These are phyloP conservation scores for Amaranthus cruentus DNA, from an alignment of 148 eudicot species.

Conservation along the genomic window DNA sequence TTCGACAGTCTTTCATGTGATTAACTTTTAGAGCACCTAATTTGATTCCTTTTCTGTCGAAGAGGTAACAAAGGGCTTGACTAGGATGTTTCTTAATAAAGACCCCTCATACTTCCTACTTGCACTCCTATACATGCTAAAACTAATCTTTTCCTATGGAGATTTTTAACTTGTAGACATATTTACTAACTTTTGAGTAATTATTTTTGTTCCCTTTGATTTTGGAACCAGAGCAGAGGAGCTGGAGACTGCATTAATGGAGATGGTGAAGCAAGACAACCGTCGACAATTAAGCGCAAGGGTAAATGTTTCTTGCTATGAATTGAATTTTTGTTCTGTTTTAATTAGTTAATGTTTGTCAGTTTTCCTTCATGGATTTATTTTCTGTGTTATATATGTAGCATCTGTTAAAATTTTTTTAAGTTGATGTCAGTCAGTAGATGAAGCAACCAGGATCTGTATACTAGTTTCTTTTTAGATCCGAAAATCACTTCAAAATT, in stretches of 20 bases:
- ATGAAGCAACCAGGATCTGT: neutral
- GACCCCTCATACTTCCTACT: neutral
- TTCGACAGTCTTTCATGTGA: neutral
- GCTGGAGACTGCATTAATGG: constrained; percentile 93
- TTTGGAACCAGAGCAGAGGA: constrained; percentile 81
- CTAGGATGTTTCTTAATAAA: too few relatives aligned
- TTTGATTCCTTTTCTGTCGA: neutral
- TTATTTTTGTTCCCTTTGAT: neutral
- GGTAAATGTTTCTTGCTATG: constrained; percentile 35
- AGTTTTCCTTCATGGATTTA: neutral
- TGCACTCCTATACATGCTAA: neutral
- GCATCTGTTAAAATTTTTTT: neutral
- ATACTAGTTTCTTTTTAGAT: neutral
- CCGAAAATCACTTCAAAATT: constrained; percentile 1
- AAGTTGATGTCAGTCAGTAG: neutral
- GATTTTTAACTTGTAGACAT: too few relatives aligned
- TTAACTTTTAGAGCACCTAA: neutral
- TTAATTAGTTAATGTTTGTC: neutral
- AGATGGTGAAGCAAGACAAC: constrained; percentile 98
- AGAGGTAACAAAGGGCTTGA: too few relatives aligned
- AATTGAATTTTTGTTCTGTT: neutral
- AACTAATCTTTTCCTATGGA: neutral
- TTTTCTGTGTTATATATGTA: neutral
- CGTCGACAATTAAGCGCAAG: constrained; percentile 84
- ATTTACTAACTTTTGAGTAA: neutral